These are phyloP conservation scores for Penicillium coprophilum DNA, from an alignment of 495 filamentous ascomycete genomes.

Conservation along the genomic window DNA sequence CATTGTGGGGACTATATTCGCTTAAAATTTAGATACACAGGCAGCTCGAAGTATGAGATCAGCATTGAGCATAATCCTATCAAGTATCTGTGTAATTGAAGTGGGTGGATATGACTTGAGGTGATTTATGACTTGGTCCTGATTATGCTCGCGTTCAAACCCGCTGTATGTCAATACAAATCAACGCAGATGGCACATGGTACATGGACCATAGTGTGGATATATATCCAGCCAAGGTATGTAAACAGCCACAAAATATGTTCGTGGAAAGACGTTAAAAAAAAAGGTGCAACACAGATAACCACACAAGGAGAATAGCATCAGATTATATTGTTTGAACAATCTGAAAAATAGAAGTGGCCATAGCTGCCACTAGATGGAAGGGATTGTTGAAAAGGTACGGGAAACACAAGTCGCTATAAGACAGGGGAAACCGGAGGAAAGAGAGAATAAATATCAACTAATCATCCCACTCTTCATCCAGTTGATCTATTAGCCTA, in stretches of 20 bases:
- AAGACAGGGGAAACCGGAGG: background rate
- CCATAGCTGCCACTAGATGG: background rate
- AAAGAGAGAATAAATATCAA: background rate
- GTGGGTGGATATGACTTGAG: background rate
- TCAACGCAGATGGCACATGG: background rate
- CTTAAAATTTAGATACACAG: no score
- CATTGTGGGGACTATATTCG: background rate
- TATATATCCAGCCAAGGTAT: background rate
- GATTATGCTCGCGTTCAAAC: background rate
- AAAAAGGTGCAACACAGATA: background rate
- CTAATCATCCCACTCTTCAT: constrained; percentile 75
- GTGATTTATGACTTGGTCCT: background rate
- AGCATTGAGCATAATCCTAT: no score
- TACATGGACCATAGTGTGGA: background rate
- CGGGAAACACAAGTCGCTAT: background rate
- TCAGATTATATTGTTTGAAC: background rate
- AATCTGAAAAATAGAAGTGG: background rate
- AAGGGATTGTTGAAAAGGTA: background rate
- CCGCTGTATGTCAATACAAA: background rate
- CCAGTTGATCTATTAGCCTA: constrained; percentile 89
- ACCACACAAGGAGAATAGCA: background rate
- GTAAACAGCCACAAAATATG: background rate
- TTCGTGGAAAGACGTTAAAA: background rate
- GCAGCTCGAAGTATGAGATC: no score
- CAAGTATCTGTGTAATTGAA: background rate